Evolutionary conservation across 2,329 filamentous ascomycete genomes (phyloP), one percentile per base, ranked within the genome.

Genomic region (Arthrobotrys sinensis): DNA sequence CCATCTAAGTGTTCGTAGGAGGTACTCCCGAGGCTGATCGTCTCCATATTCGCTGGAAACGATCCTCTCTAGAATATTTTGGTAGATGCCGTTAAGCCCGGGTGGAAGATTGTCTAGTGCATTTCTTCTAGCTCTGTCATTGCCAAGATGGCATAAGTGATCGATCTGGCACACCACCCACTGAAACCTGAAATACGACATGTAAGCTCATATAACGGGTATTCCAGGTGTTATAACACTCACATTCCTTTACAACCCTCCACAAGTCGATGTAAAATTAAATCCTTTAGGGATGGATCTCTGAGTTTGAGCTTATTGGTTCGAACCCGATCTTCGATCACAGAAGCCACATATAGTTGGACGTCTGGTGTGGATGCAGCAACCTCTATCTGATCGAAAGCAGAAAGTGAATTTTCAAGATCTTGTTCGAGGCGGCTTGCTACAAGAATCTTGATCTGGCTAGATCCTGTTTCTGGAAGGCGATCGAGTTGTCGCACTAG

Each of bases 161-260:
- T 62, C 55, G 6, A 62, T 32, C 8, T 62, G 55, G 19, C 55
- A 62, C 8, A 62, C 55, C 19, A 21, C 55, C 55, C 55, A 62
- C 38, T 45, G 55, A 16, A 62, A 62, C 55, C 55, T 62, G n/a
- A 21, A 16, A 19, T 28, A 4, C 8, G n/a, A 16, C 1, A 28
- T 24, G 4, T 28, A 0, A n/a, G 10, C 28, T 19, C 1, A 45
- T 28, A 1, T 45, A 19, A 8, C 24, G 24, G 24, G 24, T 4
- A 2, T 28, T 28, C 24, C 4, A 28, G 24, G n/a, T 55, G 14
- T 19, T 4, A 4, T 34, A 8, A 16, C 2, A 43, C 55, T 62
- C 4, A 62, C 55, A 62, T 62, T 43, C 55, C 55, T 28, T 62
- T 40, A 32, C 16, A 40, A 1, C 55, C 55, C 11, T 45, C 38